These are phyloP conservation scores for Colletotrichum lindemuthianum DNA, from an alignment of 2,329 filamentous ascomycete genomes.

Conservation along the genomic window DNA sequence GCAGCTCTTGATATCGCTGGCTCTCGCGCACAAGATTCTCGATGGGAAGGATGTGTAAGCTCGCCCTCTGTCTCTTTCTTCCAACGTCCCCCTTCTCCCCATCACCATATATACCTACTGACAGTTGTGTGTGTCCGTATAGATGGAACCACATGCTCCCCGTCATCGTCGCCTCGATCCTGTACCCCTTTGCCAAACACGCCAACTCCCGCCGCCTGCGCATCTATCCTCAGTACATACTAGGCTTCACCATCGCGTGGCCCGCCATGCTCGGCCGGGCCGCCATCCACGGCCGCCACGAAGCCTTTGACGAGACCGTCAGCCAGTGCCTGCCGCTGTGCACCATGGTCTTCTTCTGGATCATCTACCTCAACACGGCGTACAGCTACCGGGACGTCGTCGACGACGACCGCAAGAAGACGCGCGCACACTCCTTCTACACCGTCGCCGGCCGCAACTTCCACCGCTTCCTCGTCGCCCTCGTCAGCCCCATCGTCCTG, in stretches of 20 bases:
- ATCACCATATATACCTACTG: too few relatives aligned
- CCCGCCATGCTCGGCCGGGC: conserved; percentile 39
- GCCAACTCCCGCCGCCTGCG: conserved; percentile 35
- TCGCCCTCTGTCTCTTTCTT: neutral
- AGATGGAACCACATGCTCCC: conserved; percentile 39
- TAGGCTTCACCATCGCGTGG: conserved; percentile 40
- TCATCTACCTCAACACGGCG: conserved; percentile 40
- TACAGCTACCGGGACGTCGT: conserved; percentile 41
- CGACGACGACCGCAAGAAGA: conserved; percentile 38
- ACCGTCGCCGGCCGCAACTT: conserved; percentile 28
- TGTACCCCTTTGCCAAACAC: conserved; percentile 40
- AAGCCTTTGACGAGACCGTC: conserved; percentile 36
- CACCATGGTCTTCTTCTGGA: conserved; percentile 42
- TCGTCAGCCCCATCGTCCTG: conserved; percentile 24
- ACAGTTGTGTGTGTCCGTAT: neutral
- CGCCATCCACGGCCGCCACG: conserved; percentile 36
- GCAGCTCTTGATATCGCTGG: conserved; percentile 27
- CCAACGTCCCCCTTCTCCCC: too few relatives aligned
- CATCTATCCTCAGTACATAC: conserved; percentile 40
- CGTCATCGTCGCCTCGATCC: conserved; percentile 35
- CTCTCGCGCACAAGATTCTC: conserved; percentile 28
- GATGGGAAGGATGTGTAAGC: conserved; percentile 31
- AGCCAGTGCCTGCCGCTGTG: conserved; percentile 38
- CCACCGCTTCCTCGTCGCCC: conserved; percentile 22
- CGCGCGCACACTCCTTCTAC: conserved; percentile 38